Base-by-base conservation (phyloP, 164 flowering plant genomes). In the Nelumbo lutea region DNA sequence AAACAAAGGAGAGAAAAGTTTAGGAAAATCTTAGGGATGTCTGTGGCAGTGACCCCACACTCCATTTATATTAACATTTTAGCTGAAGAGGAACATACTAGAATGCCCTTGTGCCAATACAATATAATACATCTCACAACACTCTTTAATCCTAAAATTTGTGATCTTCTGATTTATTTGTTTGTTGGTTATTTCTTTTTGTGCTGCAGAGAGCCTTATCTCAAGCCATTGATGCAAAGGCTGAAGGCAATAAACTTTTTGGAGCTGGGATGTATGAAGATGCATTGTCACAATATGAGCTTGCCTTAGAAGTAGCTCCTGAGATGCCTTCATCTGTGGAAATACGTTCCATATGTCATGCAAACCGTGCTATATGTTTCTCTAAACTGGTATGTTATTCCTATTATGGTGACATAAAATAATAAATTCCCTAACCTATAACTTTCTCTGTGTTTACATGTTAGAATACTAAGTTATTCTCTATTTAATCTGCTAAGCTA, bases 271-370 rank as follows among this genome's bases (percentile, higher is more conserved):
- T 76, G 59, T 92, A 85, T 72, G 96, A 89, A 70, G 97, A 91
- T 77, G 97, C 98, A 15, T 68, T 91, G 43, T 68, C 65, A 46
- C 76, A 86, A 70, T 94, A 94, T 75, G 90, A 83, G 53, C 73
- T 69, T 66, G 95, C 97, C 11, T 65, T 91, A 69, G 80, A 88
- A 64, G 38, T 81, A 52, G 83, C 84, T 8, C 85, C 86, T 0
- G 90, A 88, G 40, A 64, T 76, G 71, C 77, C 90, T 4, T 70
- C 80, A 40, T 77, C 88, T 8, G 69, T 66, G 53, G 96, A 94
- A 68, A 42, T 94, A 11, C 88, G 93, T 41, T 85, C 97, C n/a
- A 87, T 89, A n/a, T 94, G 96, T 68, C 84, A 94, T 79, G 76
- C 92, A 47, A 94, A 94, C 61, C 83, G 96, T 9, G 98, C 78